Percentiles rank a stretch among this genome's conserved stretches.
These are phyloP conservation scores for Ophiostoma australiae DNA, from an alignment of 2,329 filamentous ascomycete species.

Conservation along the genomic window DNA sequence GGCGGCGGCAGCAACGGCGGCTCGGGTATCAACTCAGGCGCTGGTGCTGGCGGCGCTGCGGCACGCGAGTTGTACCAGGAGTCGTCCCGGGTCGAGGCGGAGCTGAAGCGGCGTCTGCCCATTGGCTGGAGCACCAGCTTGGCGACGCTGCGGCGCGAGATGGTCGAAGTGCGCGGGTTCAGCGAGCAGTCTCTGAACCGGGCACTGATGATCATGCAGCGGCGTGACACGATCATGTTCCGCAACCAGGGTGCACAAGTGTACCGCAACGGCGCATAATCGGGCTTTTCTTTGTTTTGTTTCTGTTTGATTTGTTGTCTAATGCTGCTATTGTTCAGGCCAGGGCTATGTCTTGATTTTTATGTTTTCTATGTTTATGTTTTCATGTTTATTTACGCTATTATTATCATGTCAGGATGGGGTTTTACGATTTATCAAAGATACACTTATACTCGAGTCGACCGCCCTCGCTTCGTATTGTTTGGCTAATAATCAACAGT, in stretches of 20 bases:
- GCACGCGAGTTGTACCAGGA: conserved; percentile 90
- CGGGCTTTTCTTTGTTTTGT: neutral
- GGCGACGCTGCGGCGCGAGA: conserved; percentile 78
- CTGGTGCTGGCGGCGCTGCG: conserved; percentile 52
- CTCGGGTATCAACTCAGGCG: conserved; percentile 45
- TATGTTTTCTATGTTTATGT: neutral
- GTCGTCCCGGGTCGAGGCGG: conserved; percentile 77
- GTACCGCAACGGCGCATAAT: conserved; percentile 63
- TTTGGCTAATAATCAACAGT: neutral
- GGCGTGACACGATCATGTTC: conserved; percentile 81
- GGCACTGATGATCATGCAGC: conserved; percentile 77
- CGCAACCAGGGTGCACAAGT: conserved; percentile 71
- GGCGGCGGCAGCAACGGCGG: conserved; percentile 17
- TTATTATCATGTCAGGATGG: neutral
- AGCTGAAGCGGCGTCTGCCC: conserved; percentile 78
- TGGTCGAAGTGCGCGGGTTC: conserved; percentile 88
- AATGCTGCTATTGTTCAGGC: neutral
- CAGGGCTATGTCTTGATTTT: neutral
- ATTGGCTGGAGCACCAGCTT: conserved; percentile 95
- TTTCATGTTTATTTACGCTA: neutral
- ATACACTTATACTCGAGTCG: neutral
- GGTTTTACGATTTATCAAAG: neutral
- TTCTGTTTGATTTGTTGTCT: neutral
- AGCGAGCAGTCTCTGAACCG: conserved; percentile 80
- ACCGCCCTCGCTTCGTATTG: neutral